phyloP scores from a whole-genome alignment of 2,329 filamentous ascomycete genomes.

The Dothidotthia symphoricarpi region DNA sequence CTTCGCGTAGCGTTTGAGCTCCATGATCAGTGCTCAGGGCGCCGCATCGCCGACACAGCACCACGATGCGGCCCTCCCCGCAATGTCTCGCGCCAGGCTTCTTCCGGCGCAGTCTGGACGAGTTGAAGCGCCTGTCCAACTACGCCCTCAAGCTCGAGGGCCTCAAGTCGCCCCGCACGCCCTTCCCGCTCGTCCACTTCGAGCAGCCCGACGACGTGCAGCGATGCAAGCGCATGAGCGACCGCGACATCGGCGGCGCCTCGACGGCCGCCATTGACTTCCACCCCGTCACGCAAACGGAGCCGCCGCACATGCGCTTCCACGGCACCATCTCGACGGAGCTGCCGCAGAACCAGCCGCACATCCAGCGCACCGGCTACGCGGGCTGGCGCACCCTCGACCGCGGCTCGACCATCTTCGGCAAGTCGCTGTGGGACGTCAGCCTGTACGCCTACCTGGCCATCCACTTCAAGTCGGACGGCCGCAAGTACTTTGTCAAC shows the following conservation, averaged over 20 bases:
- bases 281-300: slow-evolving; percentile 47
- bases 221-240: slow-evolving; percentile 74
- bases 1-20: background rate
- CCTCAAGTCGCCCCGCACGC: slow-evolving; percentile 62
- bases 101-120: slow-evolving; percentile 58
- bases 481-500: slow-evolving; percentile 90
- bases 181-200: slow-evolving; percentile 66
- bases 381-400: slow-evolving; percentile 87
- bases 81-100: slow-evolving; percentile 50
- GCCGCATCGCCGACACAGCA: background rate
- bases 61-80: slow-evolving; percentile 40
- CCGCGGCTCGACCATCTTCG: slow-evolving; percentile 75
- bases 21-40: too few species aligned
- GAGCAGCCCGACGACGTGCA: slow-evolving; percentile 46
- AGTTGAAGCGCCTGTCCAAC: slow-evolving; percentile 56
- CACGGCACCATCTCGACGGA: slow-evolving; percentile 84
- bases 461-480: slow-evolving; percentile 84
- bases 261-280: slow-evolving; percentile 73
- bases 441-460: slow-evolving; percentile 87
- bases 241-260: slow-evolving; percentile 81
- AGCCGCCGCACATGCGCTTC: slow-evolving; percentile 72
- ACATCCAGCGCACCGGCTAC: slow-evolving; percentile 77
- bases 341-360: slow-evolving; percentile 71
- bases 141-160: slow-evolving; percentile 67
- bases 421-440: slow-evolving; percentile 81